Evolutionary conservation across 2,329 filamentous ascomycete genomes (phyloP).

Genomic region (Nemania serpens): DNA sequence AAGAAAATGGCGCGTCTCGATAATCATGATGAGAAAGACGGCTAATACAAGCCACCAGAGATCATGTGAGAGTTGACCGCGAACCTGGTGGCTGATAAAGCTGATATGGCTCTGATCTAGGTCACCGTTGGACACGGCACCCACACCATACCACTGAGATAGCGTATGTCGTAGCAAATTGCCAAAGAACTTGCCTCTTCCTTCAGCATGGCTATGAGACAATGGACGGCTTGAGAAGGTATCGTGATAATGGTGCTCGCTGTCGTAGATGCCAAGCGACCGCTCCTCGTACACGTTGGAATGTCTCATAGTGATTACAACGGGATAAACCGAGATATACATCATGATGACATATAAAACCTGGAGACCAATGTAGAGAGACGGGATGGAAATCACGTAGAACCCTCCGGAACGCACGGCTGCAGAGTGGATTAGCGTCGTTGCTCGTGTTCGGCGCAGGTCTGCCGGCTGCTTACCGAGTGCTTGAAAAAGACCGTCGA

Average conservation of each 20-base stretch:
- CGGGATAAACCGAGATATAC: conserved; percentile 54
- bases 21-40: conserved; percentile 62
- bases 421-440: conserved; percentile 27
- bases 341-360: conserved; percentile 57
- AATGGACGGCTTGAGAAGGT: conserved; percentile 19
- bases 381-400: conserved; percentile 65
- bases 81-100: conserved; percentile 60
- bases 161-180: conserved; percentile 31
- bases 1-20: conserved; percentile 60
- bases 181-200: conserved; percentile 26
- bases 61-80: conserved; percentile 66
- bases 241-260: conserved; percentile 29
- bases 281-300: conserved; percentile 68
- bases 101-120: conserved; percentile 48
- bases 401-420: conserved; percentile 69
- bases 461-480: conserved; percentile 46
- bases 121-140: conserved; percentile 28
- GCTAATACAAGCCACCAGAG: conserved; percentile 67
- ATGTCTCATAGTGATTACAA: conserved; percentile 57
- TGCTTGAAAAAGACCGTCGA: conserved; percentile 70
- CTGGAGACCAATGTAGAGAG: conserved; percentile 54
- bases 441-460: not conserved
- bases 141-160: conserved; percentile 39
- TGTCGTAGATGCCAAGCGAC: conserved; percentile 55
- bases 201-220: conserved; percentile 26